Evolutionary conservation across 2,329 filamentous ascomycete species (phyloP).

Genomic region (Fusarium sp.): DNA sequence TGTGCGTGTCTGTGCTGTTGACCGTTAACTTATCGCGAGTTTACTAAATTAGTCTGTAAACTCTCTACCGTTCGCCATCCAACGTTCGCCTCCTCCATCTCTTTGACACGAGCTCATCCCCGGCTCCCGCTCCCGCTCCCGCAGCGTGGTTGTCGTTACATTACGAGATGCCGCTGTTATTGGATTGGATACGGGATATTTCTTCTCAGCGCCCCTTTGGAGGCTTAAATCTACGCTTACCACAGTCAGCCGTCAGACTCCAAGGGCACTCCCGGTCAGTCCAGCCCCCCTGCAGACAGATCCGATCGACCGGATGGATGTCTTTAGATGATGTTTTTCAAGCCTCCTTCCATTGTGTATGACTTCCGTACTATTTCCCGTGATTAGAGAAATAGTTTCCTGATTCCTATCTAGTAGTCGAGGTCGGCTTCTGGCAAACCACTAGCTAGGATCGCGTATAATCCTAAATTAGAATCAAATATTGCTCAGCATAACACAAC

Average conservation of each 20-base stretch:
- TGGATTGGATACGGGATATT: slow-evolving; percentile 20
- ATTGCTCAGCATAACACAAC: not conserved
- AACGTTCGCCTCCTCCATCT: slow-evolving; percentile 39
- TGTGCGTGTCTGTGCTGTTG: not conserved
- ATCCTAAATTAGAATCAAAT: not conserved
- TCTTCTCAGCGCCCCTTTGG: slow-evolving; percentile 27
- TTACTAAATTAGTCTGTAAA: slow-evolving; percentile 7
- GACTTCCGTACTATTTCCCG: slow-evolving; percentile 27
- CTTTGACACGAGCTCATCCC: slow-evolving; percentile 27
- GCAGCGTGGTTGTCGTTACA: slow-evolving; percentile 14
- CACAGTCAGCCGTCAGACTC: slow-evolving; percentile 31
- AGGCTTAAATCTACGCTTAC: slow-evolving; percentile 48
- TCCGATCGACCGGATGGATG: slow-evolving; percentile 45
- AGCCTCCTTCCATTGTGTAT: slow-evolving; percentile 23
- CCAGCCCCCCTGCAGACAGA: slow-evolving; percentile 43
- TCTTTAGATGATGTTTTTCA: slow-evolving; percentile 33
- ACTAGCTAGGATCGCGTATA: not conserved
- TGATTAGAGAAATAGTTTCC: too few relatives aligned
- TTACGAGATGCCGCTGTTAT: not conserved
- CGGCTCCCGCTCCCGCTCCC: slow-evolving; percentile 35
- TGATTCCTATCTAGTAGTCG: too few relatives aligned
- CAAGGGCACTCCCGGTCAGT: slow-evolving; percentile 31
- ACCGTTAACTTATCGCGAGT: slow-evolving; percentile 3
- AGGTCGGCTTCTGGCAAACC: not conserved
- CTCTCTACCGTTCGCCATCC: slow-evolving; percentile 33